phyloP scores from a whole-genome alignment of 768 basidiomycete genomes.

The Rhizopogon salebrosus region DNA sequence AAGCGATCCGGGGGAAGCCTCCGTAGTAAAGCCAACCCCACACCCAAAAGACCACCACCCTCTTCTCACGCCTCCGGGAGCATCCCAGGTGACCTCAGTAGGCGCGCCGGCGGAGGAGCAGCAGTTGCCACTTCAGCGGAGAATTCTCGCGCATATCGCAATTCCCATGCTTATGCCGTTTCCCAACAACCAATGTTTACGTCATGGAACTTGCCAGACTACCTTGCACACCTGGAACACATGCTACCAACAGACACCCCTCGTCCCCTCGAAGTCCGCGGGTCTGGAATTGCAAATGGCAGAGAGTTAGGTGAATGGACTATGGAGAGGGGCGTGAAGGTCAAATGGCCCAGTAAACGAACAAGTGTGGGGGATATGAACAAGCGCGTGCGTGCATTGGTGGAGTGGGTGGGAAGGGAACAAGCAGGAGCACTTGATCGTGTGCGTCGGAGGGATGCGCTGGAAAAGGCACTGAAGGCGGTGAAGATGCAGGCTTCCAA shows the following conservation, averaged over 20 bases:
- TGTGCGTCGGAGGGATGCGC: constrained; percentile 58
- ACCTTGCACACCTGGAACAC: constrained; percentile 79
- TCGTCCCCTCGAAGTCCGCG: constrained; percentile 67
- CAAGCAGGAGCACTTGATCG: constrained; percentile 75
- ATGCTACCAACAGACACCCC: constrained; percentile 78
- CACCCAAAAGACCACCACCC: constrained; percentile 25
- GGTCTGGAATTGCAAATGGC: constrained; percentile 36
- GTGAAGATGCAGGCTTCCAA: constrained; percentile 7
- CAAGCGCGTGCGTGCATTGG: constrained; percentile 83
- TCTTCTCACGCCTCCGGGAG: constrained; percentile 27
- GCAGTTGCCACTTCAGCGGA: constrained; percentile 37
- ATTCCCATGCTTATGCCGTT: constrained; percentile 74
- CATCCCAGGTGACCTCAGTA: constrained; percentile 39
- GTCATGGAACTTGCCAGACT: constrained; percentile 91
- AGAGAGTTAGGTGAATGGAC: constrained; percentile 56
- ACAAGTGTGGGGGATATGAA: constrained; percentile 98
- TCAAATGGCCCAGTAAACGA: constrained; percentile 91
- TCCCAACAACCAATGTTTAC: constrained; percentile 76
- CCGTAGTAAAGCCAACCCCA: constrained; percentile 27
- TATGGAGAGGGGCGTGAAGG: constrained; percentile 75
- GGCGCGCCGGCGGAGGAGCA: constrained; percentile 33
- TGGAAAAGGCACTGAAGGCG: constrained; percentile 47
- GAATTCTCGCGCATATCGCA: constrained; percentile 64
- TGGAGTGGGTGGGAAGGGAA: constrained; percentile 92
- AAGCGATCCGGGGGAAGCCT: constrained; percentile 37